Base-by-base conservation (phyloP, 805 yeast genomes). In the Brettanomyces sp. region DNA sequence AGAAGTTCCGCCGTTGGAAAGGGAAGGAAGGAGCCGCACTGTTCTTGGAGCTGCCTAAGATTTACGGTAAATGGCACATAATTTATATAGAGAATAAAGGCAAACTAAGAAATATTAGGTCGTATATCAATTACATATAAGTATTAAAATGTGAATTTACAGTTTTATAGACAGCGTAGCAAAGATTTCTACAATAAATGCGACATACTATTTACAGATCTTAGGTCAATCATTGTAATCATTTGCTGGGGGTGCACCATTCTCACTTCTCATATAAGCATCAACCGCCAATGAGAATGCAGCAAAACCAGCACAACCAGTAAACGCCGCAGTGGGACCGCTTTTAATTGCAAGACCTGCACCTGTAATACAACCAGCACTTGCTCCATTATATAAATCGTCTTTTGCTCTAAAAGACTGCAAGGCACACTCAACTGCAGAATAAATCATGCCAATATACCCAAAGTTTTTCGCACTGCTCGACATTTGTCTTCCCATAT, bases 301-400 rank as follows among this genome's bases (percentile, higher is more conserved):
- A 3, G 98, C 97, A 69, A 93, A 93, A 7, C 97, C 99, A 25
- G 95, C 96, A 72, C 98, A 93, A 1, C 99, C 99, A 48, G 90
- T 62, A 24, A 80, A 56, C 0, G 96, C 93, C 28, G 95, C 95
- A 56, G 82, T 89, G 1, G 99, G 99, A 1, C 99, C 99, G 42
- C 93, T 79, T 60, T 85, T 87, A 54, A 85, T 75, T 2, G 97
- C 95, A 44, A 93, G 73, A 0, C 96, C 97, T 33, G 96, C 99
- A 39, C 99, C 99, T 1, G 99, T 93, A 35, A 91, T 70, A 66
- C 97, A 93, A 2, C 99, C 99, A 4, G 98, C 98, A 39, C 79
- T 74, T 3, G 87, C 79, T 40, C 97, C 96, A 61, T 93, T 93
- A 67, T 82, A 88, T 9, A 91, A 77, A 64, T 93, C 99, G 58